phyloP scores from a whole-genome alignment of 2,329 filamentous ascomycete species.

The Metarhizium sp. region DNA sequence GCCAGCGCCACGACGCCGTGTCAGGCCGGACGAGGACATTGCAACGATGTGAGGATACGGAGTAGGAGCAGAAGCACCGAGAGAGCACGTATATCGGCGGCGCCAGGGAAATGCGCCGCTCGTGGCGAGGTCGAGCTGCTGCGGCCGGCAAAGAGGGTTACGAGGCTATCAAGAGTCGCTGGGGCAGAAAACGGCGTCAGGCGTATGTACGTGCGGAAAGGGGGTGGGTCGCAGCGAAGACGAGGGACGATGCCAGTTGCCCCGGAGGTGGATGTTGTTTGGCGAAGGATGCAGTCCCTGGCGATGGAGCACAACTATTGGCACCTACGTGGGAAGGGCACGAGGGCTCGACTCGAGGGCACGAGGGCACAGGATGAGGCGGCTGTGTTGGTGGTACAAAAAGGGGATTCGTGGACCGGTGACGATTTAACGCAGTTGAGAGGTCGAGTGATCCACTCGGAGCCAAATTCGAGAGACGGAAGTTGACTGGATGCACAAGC shows the following conservation, averaged over 20 bases:
- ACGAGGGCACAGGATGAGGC: no score
- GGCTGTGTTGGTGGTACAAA: no score
- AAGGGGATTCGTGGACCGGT: not conserved
- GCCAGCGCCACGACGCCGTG: slow-evolving; percentile 62
- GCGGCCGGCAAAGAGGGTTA: not conserved
- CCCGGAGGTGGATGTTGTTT: not conserved
- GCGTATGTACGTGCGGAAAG: not conserved
- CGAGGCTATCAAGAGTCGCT: not conserved
- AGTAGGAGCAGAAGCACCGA: not conserved
- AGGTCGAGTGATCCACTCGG: not conserved
- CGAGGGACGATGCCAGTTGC: not conserved
- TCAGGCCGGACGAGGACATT: slow-evolving; percentile 43
- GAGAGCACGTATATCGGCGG: not conserved
- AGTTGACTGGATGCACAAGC: not conserved
- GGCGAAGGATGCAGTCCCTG: not conserved
- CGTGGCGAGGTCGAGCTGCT: not conserved
- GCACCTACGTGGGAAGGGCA: no score
- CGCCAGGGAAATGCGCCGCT: slow-evolving; percentile 7
- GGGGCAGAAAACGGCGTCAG: not conserved
- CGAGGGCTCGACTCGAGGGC: no score
- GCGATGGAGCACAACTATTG: not conserved
- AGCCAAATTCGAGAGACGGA: not conserved
- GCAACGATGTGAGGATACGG: slow-evolving; percentile 8
- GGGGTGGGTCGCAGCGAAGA: slow-evolving; percentile 2
- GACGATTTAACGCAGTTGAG: not conserved